Base-by-base conservation (phyloP, 768 basidiomycete genomes). In the Termitomyces sp. region DNA sequence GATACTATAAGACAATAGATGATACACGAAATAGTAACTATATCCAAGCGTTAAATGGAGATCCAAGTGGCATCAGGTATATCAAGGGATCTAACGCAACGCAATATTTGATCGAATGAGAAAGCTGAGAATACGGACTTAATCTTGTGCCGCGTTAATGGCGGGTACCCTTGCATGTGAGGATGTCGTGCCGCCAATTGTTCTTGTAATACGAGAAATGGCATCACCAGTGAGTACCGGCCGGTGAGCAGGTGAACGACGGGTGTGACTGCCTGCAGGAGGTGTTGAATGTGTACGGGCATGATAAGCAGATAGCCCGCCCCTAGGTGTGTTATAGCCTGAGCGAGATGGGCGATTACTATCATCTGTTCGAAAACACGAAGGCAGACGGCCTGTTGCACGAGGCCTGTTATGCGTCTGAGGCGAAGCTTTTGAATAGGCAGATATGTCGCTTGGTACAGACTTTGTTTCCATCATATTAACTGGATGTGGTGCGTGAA, bases 181-280 rank as follows among this genome's bases (percentile, higher is more conserved):
- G 54, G 60, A 24, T 52, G 59, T 58, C n/a, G 66, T 55, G 18
- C 52, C 69, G 31, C 82, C 86, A 41, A 90, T 83, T 10, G 85
- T 83, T 62, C 81, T 77, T 27, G 83, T 84, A 32, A 92, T 68
- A 57, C 76, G 76, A 13, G 88, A 84, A 51, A 90, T 79, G 2
- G 88, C 90, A 50, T 86, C 88, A 13, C 77, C 84, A 5, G 86
- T 87, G 62, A 92, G 80, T 44, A 91, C 78, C n/a, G 90, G 90
- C 10, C 90, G 79, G 62, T 75, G 63, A 34, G 74, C 59, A 60
- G 72, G 68, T 20, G 68, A 53, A 24, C 83, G 79, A 49, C 79
- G 72, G 39, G 66, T 69, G 41, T 64, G 64, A 46, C 43, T 55
- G 44, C 76, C 69, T 1, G 74, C 67, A 48, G 84, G 80, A 14